Conservation (phyloP, 2,329 filamentous ascomycete species). For the Microsporum ferrugineum region DNA sequence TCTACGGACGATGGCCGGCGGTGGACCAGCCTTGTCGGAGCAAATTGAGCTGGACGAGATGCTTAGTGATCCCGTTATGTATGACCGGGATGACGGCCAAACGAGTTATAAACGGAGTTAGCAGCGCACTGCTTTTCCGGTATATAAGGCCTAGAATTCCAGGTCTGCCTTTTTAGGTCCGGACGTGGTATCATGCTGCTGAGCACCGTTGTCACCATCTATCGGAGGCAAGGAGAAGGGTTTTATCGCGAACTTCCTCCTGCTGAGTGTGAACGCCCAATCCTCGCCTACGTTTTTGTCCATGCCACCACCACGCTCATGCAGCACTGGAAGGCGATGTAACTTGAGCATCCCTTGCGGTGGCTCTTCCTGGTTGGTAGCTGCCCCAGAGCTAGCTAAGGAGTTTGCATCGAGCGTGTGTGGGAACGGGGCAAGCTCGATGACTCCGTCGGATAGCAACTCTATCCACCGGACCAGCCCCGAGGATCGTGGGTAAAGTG, state of each 20-base stretch:
- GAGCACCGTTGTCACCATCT: slow-evolving; percentile 58
- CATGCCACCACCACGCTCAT: slow-evolving; percentile 77
- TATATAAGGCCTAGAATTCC: slow-evolving; percentile 49
- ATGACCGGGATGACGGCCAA: slow-evolving; percentile 11
- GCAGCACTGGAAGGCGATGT: slow-evolving; percentile 70
- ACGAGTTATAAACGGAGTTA: slow-evolving; percentile 1
- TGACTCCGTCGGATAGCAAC: slow-evolving; percentile 67
- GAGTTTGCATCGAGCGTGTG: slow-evolving; percentile 41
- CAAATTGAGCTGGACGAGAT: slow-evolving; percentile 54
- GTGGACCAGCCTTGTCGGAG: slow-evolving; percentile 45
- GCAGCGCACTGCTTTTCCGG: too few species aligned
- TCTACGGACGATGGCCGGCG: slow-evolving; percentile 45
- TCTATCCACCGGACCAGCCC: slow-evolving; percentile 81
- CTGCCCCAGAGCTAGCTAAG: slow-evolving; percentile 39
- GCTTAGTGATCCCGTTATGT: slow-evolving; percentile 34
- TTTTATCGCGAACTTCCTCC: slow-evolving; percentile 71
- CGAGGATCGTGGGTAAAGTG: slow-evolving; percentile 63
- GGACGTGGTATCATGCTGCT: slow-evolving; percentile 34
- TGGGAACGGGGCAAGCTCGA: slow-evolving; percentile 69
- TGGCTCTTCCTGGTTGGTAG: slow-evolving; percentile 55
- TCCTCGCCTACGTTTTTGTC: slow-evolving; percentile 64
- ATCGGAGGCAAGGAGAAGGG: slow-evolving; percentile 83
- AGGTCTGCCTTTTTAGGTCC: slow-evolving; percentile 42
- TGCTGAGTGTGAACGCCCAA: slow-evolving; percentile 78
- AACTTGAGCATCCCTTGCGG: slow-evolving; percentile 78